Conservation (phyloP, 2,329 filamentous ascomycete species). For the Sclerotinia nivalis region DNA sequence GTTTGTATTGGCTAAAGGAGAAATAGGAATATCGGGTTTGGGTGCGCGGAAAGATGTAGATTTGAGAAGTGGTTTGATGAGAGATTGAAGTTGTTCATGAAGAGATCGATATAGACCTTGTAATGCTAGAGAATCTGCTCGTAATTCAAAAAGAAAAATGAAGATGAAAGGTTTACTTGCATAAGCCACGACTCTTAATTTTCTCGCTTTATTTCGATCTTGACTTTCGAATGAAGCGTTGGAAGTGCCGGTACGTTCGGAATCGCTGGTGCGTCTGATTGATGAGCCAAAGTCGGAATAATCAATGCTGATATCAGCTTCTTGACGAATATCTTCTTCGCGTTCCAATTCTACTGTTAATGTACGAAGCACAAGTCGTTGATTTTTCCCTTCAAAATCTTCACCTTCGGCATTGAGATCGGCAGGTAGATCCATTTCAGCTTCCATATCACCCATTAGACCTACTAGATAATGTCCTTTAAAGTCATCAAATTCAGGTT, state of each 20-base stretch:
- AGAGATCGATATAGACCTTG: conserved; percentile 59
- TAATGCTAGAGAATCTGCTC: conserved; percentile 59
- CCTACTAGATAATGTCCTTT: conserved; percentile 65
- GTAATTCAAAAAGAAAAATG: conserved; percentile 67
- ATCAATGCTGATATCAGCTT: conserved; percentile 50
- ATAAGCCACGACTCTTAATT: conserved; percentile 70
- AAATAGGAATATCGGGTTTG: conserved; percentile 44
- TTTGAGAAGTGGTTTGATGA: conserved; percentile 56
- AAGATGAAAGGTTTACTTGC: conserved; percentile 75
- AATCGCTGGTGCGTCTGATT: conserved; percentile 27
- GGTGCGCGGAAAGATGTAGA: conserved; percentile 60
- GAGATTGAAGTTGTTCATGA: conserved; percentile 60
- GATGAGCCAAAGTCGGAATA: conserved; percentile 38
- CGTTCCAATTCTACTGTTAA: conserved; percentile 64
- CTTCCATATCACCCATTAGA: conserved; percentile 63
- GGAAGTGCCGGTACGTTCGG: conserved; percentile 34
- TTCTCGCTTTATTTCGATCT: conserved; percentile 55
- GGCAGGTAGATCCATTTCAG: conserved; percentile 37
- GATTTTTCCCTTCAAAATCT: conserved; percentile 43
- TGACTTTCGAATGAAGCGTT: conserved; percentile 47
- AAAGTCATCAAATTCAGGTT: conserved; percentile 29
- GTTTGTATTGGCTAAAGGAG: conserved; percentile 20
- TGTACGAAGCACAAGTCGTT: conserved; percentile 63
- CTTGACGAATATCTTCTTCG: conserved; percentile 44
- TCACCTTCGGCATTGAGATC: conserved; percentile 21